phyloP scores from a whole-genome alignment of 1,284 basidiomycete genomes.

The Malassezia yamatoensis region DNA sequence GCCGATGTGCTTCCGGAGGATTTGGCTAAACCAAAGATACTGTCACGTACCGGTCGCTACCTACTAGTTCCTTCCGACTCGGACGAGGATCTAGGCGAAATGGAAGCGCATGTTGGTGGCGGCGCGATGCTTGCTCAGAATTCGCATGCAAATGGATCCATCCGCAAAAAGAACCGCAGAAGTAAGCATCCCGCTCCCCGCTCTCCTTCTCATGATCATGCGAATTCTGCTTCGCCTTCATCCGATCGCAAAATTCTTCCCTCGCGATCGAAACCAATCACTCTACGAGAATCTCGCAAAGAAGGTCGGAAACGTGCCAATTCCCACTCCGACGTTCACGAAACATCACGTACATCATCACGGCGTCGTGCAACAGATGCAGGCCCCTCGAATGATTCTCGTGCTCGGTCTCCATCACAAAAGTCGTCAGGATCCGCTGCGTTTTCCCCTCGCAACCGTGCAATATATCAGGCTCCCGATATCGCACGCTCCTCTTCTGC shows the following conservation, averaged over 20 bases:
- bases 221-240: not conserved
- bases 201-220: not conserved
- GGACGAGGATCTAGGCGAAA: constrained; percentile 42
- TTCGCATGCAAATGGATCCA: not conserved
- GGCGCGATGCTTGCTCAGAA: constrained; percentile 21
- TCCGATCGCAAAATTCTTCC: not conserved
- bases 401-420: not conserved
- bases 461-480: too few species aligned
- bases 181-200: too few species aligned
- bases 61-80: constrained; percentile 39
- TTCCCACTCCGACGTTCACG: constrained; percentile 1
- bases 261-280: not conserved
- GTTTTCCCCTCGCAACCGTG: too few species aligned
- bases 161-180: not conserved
- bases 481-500: constrained; percentile 2
- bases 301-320: constrained; percentile 3
- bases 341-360: not conserved
- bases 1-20: constrained; percentile 28
- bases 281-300: not conserved
- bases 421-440: not conserved
- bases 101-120: constrained; percentile 41
- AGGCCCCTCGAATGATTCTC: not conserved
- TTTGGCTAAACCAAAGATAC: constrained; percentile 30
- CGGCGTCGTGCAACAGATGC: not conserved
- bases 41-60: constrained; percentile 19